Base-by-base conservation (phyloP, 352 stramenopile species). In the Pythium brachiatum region DNA sequence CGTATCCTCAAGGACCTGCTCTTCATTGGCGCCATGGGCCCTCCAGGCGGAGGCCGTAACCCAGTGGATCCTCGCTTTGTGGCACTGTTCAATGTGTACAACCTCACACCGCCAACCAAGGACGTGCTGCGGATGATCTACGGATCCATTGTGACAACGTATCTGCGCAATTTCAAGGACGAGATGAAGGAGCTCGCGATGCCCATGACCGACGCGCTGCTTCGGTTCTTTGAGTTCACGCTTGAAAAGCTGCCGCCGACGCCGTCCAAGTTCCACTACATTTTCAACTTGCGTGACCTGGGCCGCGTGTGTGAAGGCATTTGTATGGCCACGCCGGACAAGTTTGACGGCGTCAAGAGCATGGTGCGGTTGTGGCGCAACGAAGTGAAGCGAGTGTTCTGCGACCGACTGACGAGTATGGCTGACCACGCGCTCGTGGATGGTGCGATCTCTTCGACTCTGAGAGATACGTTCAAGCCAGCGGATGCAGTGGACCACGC, bases 271-370 rank as follows among this genome's bases (percentile, higher is more conserved):
- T 98, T 98, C 55, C 94, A 98, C 70, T 98, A 98, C 70, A 98
- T 98, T 53, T 98, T 98, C 71, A 98, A 98, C 44, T 73, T 98
- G n/a, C 83, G 95, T 0, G 95, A 98, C 60, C 70, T 98, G 15
- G 93, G 87, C 0, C 85, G 95, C 11, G 92, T 99, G 2, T 98
- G 93, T 47, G 93, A 99, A 73, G 95, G 95, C 9, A 74, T 98
- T 15, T 99, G 94, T 55, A 92, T 97, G 69, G 90, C 90, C 11
- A 98, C 92, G 1, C 77, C 86, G 0, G 94, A 98, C 64, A 91
- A 84, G 29, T 95, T 97, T 62, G 76, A 87, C 32, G 82, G 59
- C 26, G 67, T 75, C 23, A 53, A 72, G 6, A 73, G 69, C 7
- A 73, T 98, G 32, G 88, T 98, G 34, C 83, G 94, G 27, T 76